A percentile compares a stretch with the other conserved stretches of the same genome.
phyloP scores from a whole-genome alignment of 306 rosid genomes.

The Castanea mollissima region DNA sequence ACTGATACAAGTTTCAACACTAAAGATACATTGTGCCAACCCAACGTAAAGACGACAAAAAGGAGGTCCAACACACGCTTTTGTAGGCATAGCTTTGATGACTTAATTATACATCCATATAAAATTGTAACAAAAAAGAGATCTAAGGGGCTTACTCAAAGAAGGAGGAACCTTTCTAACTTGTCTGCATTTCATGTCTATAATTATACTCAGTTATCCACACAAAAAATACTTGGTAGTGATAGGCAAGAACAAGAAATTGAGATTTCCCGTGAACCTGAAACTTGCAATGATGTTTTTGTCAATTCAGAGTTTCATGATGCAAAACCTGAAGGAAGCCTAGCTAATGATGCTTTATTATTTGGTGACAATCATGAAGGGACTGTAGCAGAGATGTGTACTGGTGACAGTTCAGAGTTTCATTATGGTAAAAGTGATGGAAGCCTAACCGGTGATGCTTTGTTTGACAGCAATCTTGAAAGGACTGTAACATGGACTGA shows the following conservation, averaged over 20 bases:
- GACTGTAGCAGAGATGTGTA: too few species aligned
- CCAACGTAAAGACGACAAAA: background rate
- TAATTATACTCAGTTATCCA: background rate
- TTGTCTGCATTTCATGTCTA: background rate
- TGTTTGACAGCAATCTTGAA: background rate
- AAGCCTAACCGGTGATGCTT: background rate
- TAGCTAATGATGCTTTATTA: background rate
- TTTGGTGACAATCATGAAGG: too few species aligned
- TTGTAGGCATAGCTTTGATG: background rate
- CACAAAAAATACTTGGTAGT: background rate
- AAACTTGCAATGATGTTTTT: background rate
- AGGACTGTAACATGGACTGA: background rate
- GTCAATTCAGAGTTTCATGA: background rate
- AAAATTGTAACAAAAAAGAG: background rate
- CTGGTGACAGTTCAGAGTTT: background rate
- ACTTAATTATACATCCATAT: background rate
- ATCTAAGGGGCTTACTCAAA: constrained; percentile 6
- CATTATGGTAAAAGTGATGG: background rate
- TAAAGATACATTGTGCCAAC: background rate
- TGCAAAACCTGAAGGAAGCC: background rate
- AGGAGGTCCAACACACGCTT: background rate
- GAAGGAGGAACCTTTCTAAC: background rate
- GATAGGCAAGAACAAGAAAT: background rate
- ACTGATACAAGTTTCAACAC: background rate
- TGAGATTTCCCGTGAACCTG: background rate